These are phyloP conservation scores for Curvularia eragrostidis DNA, from an alignment of 2,329 filamentous ascomycete species.

Conservation along the genomic window DNA sequence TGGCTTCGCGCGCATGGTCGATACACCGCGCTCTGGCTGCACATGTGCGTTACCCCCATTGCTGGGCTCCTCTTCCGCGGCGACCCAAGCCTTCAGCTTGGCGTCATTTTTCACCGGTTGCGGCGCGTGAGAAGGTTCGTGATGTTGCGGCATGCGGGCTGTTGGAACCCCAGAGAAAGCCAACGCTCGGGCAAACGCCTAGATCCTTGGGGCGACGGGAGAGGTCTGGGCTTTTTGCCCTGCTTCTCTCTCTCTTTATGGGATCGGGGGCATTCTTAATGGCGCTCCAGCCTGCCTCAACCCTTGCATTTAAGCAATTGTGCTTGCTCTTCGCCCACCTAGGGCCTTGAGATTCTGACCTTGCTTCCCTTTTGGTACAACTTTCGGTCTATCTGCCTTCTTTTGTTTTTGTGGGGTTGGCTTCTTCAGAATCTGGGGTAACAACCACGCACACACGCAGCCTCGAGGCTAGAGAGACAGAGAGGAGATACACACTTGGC, in stretches of 20 bases:
- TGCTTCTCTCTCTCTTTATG: not conserved
- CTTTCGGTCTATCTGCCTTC: not conserved
- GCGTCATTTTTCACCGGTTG: not conserved
- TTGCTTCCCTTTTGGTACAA: not conserved
- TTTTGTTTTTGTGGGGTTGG: not conserved
- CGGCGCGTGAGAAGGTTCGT: not conserved
- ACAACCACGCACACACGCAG: not conserved
- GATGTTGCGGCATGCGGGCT: not conserved
- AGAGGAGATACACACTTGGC: not conserved
- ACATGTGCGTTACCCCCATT: not conserved
- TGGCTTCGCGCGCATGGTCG: conserved; percentile 1
- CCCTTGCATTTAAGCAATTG: not conserved
- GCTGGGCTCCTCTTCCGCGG: too few relatives aligned
- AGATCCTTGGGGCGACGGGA: conserved; percentile 1
- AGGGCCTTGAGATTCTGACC: not conserved
- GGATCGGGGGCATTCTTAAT: not conserved
- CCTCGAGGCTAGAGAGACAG: not conserved
- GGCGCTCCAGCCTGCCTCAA: not conserved
- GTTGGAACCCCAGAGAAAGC: conserved; percentile 1
- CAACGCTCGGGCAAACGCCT: not conserved
- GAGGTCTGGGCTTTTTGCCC: not conserved
- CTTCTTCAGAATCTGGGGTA: not conserved
- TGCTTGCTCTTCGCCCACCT: not conserved
- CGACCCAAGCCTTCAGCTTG: too few relatives aligned
- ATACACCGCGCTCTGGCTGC: not conserved